phyloP scores from a whole-genome alignment of 306 rosid species.

The Styphnolobium japonicum region DNA sequence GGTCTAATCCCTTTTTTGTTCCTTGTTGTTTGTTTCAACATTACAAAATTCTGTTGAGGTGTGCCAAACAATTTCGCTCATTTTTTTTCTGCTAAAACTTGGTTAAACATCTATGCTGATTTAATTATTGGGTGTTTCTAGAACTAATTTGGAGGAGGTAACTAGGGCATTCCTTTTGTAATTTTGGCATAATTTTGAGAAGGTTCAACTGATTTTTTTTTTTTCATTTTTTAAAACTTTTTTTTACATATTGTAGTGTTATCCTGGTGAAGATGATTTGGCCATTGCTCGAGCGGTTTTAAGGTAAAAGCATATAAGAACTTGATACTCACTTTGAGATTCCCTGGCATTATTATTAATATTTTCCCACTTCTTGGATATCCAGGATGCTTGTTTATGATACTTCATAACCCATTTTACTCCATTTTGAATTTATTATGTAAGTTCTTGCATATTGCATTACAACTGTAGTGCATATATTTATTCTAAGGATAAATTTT shows the following conservation, averaged over 20 bases:
- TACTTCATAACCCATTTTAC: background rate
- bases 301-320: slow-evolving; percentile 51
- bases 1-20: background rate
- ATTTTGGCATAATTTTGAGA: slow-evolving; percentile 10
- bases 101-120: slow-evolving; percentile 5
- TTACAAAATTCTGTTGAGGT: slow-evolving; percentile 1
- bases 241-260: slow-evolving; percentile 68
- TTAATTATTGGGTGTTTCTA: background rate
- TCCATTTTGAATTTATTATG: background rate
- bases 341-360: background rate
- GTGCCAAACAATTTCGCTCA: slow-evolving; percentile 3
- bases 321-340: background rate
- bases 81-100: slow-evolving; percentile 14
- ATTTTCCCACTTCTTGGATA: background rate
- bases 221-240: background rate
- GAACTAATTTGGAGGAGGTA: background rate
- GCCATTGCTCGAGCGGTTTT: slow-evolving; percentile 85
- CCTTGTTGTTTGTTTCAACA: slow-evolving; percentile 10
- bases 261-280: slow-evolving; percentile 94
- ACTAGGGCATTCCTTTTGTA: slow-evolving; percentile 4
- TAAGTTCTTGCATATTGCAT: background rate
- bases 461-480: background rate
- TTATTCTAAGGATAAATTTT: background rate
- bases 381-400: background rate
- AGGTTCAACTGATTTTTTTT: slow-evolving; percentile 16